phyloP scores from a whole-genome alignment of 1,284 basidiomycete genomes.

The Ceratobasidium sp. region DNA sequence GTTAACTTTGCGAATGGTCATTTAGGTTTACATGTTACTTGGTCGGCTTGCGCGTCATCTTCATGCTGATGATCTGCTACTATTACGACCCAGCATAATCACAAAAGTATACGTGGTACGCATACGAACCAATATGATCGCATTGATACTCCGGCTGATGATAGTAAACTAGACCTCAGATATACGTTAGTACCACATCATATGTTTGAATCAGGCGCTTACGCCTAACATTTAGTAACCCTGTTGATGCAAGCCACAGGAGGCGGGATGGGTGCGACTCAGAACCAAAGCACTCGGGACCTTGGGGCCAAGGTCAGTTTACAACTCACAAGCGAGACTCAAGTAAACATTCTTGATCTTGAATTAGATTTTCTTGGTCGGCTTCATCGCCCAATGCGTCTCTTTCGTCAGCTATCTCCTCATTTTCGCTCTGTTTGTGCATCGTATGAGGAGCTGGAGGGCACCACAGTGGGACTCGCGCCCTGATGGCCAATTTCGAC shows the following conservation, averaged over 20 bases:
- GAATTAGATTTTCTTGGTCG: conserved; percentile 69
- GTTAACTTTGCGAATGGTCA: not conserved
- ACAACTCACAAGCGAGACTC: not conserved
- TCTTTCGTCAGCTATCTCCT: conserved; percentile 71
- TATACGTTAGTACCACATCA: not conserved
- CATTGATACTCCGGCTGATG: not conserved
- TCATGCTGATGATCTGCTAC: conserved; percentile 63
- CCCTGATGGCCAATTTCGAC: conserved; percentile 59
- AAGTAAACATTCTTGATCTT: not conserved
- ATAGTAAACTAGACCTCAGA: conserved; percentile 14
- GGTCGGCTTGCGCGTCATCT: conserved; percentile 69
- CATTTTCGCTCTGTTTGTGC: conserved; percentile 70
- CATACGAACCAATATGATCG: not conserved
- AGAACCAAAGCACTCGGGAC: conserved; percentile 50
- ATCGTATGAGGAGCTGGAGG: conserved; percentile 59
- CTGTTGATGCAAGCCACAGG: conserved; percentile 71
- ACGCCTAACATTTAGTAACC: conserved; percentile 67
- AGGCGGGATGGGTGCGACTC: conserved; percentile 55
- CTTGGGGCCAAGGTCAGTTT: conserved; percentile 50
- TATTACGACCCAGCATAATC: conserved; percentile 65
- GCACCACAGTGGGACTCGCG: conserved; percentile 23
- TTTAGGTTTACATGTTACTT: conserved; percentile 69
- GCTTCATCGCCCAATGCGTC: conserved; percentile 69
- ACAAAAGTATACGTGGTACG: conserved; percentile 62
- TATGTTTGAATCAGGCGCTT: not conserved